phyloP scores from a whole-genome alignment of 371 early-diverging fungal genomes.

The Zychaea mexicana region DNA sequence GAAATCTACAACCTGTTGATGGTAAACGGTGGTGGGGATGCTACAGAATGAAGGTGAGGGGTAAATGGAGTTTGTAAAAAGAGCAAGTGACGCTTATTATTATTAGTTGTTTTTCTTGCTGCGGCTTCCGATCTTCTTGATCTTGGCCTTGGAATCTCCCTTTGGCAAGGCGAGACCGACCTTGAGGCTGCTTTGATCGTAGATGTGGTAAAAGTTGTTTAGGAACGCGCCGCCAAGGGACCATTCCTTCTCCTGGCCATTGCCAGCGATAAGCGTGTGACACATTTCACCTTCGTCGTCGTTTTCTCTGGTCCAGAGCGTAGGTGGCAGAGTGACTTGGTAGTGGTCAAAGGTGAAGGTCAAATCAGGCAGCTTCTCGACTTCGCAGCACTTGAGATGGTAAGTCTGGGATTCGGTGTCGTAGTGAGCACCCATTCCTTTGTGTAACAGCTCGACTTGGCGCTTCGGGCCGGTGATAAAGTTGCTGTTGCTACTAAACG shows the following conservation, averaged over 20 bases:
- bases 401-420: slow-evolving; percentile 24
- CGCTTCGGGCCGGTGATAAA: slow-evolving; percentile 39
- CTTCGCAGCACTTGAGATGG: slow-evolving; percentile 30
- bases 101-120: slow-evolving; percentile 6
- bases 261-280: slow-evolving; percentile 30
- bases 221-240: slow-evolving; percentile 45
- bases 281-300: slow-evolving; percentile 24
- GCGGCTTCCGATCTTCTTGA: slow-evolving; percentile 31
- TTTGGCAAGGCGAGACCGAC: slow-evolving; percentile 45
- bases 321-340: slow-evolving; percentile 37
- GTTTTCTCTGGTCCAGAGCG: slow-evolving; percentile 23
- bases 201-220: slow-evolving; percentile 47
- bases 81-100: no score
- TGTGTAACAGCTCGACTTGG: slow-evolving; percentile 41
- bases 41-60: background rate
- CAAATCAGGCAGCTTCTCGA: slow-evolving; percentile 36
- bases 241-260: slow-evolving; percentile 38
- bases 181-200: slow-evolving; percentile 33
- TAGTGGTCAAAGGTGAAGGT: slow-evolving; percentile 38
- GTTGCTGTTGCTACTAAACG: slow-evolving; percentile 32
- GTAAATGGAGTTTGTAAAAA: background rate
- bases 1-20: no score
- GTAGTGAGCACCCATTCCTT: slow-evolving; percentile 39
- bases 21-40: background rate
- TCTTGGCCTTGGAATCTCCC: slow-evolving; percentile 31